Evolutionary conservation across 108 stramenopile species (phyloP).

Genomic region (Seminavis robusta): DNA sequence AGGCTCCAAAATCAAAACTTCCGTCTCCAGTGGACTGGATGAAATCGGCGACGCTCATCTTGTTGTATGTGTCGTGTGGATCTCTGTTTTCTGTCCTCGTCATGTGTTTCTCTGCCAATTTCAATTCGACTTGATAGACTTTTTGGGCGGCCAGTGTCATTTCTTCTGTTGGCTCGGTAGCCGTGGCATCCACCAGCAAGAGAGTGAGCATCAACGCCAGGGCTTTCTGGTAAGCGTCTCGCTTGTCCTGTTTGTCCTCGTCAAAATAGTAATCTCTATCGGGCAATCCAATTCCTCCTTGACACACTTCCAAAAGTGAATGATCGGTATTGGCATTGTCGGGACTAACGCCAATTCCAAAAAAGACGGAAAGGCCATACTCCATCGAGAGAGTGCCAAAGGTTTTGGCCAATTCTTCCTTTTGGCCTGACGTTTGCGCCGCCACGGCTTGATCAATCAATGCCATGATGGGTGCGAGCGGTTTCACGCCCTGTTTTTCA

Average conservation of each 20-base stretch:
- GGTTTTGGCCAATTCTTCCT: constrained; percentile 25
- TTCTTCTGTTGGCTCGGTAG: constrained; percentile 13
- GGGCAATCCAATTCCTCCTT: constrained; percentile 67
- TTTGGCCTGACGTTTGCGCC: constrained; percentile 14
- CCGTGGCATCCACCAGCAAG: constrained; percentile 20
- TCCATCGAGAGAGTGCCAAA: constrained; percentile 32
- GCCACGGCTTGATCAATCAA: constrained; percentile 22
- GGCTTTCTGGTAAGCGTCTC: constrained; percentile 47
- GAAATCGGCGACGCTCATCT: constrained; percentile 42
- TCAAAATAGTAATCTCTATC: constrained; percentile 87
- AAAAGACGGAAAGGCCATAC: constrained; percentile 37
- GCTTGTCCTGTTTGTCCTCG: constrained; percentile 71
- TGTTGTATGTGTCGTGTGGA: constrained; percentile 70
- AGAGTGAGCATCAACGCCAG: constrained; percentile 61
- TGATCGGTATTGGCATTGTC: constrained; percentile 62
- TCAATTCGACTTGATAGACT: constrained; percentile 44
- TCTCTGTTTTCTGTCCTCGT: constrained; percentile 78
- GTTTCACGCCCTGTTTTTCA: constrained; percentile 40
- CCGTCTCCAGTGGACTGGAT: constrained; percentile 21
- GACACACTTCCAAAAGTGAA: constrained; percentile 46
- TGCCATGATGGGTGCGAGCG: constrained; percentile 42
- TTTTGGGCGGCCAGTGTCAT: constrained; percentile 25
- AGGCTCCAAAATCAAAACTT: constrained; percentile 47
- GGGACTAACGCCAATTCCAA: constrained; percentile 46
- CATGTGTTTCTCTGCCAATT: constrained; percentile 66